Conservation (phyloP, 2,329 filamentous ascomycete genomes). For the Aspergillus sp. region DNA sequence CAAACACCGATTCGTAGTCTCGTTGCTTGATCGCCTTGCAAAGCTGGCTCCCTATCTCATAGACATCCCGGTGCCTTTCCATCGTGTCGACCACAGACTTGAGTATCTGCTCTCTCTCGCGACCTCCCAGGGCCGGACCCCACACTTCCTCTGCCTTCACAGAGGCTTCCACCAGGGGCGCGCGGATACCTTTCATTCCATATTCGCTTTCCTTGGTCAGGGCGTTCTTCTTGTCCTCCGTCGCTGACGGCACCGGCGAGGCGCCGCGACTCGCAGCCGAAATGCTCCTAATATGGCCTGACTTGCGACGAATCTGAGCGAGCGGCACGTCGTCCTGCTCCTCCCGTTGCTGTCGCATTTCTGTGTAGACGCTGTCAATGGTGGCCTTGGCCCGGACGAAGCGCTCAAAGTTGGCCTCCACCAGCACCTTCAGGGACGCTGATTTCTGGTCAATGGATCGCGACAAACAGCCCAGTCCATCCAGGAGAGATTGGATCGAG, state of each 20-base stretch:
- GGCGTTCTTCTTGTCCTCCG: constrained; percentile 72
- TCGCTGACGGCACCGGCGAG: constrained; percentile 28
- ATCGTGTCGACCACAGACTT: constrained; percentile 69
- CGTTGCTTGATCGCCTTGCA: constrained; percentile 80
- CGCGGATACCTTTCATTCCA: constrained; percentile 79
- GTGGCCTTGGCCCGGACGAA: constrained; percentile 96
- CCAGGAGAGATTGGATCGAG: constrained; percentile 70
- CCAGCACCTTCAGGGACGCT: constrained; percentile 87
- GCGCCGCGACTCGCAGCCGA: constrained; percentile 35
- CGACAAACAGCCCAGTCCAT: constrained; percentile 77
- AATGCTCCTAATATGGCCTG: constrained; percentile 53
- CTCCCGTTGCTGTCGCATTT: constrained; percentile 73
- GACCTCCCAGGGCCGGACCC: constrained; percentile 85
- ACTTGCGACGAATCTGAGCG: constrained; percentile 54
- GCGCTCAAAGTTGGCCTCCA: constrained; percentile 96
- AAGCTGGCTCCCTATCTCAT: constrained; percentile 70
- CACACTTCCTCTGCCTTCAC: constrained; percentile 96
- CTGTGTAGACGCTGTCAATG: constrained; percentile 96
- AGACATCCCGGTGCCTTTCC: constrained; percentile 69
- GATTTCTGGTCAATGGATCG: constrained; percentile 96
- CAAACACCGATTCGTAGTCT: constrained; percentile 80
- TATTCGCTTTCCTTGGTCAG: constrained; percentile 88
- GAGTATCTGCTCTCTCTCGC: constrained; percentile 81
- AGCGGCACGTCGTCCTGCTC: constrained; percentile 23
- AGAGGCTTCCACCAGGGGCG: constrained; percentile 76